Base-by-base conservation (phyloP, 2,329 filamentous ascomycete species). In the Ascochyta rabiei region DNA sequence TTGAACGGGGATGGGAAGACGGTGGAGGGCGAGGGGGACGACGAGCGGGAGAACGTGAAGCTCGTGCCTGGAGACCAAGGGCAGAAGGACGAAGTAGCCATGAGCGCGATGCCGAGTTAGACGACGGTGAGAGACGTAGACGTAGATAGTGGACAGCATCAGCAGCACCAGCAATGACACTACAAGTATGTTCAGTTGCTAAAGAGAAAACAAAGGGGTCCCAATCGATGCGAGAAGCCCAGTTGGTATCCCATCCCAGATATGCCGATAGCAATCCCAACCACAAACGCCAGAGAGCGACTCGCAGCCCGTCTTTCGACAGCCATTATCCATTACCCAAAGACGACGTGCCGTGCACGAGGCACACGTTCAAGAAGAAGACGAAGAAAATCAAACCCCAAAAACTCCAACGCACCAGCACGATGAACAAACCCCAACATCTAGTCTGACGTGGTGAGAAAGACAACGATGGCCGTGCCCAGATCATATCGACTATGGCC, bases 71-170 rank as follows among this genome's bases (percentile, higher is more conserved):
- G 43, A 30, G 42, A 48, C 21, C 44, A 52, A 45, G 51, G 56
- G 39, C 51, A 57, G 37, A 59, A 49, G 35, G 51, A 59, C 31
- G 53, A 48, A 3, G 40, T 60, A 30, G 56, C 37, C 2, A 38
- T 46, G 4, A 51, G 57, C 56, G 50, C 57, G 45, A 58, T 66
- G 58, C 46, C 56, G 18, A 59, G 55, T 24, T 63, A 53, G 48
- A 23, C n/a, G 40, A 19, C 12, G 28, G 12, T 13, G 1, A 15
- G 5, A 12, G 12, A 1, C 4, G 28, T 15, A 10, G 13, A 13
- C 12, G 12, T 26, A 40, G 16, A 42, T 39, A 13, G 1, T 34
- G 30, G 39, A 57, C 30, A 41, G 16, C 23, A 12, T 8, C 12
- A 12, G 15, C 10, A 24, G 23, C 6, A 30, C 10, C 12, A 24